A percentile compares a stretch with the other conserved stretches of the same genome.
phyloP scores from a whole-genome alignment of 2,329 filamentous ascomycete species.

The Claviceps africana region DNA sequence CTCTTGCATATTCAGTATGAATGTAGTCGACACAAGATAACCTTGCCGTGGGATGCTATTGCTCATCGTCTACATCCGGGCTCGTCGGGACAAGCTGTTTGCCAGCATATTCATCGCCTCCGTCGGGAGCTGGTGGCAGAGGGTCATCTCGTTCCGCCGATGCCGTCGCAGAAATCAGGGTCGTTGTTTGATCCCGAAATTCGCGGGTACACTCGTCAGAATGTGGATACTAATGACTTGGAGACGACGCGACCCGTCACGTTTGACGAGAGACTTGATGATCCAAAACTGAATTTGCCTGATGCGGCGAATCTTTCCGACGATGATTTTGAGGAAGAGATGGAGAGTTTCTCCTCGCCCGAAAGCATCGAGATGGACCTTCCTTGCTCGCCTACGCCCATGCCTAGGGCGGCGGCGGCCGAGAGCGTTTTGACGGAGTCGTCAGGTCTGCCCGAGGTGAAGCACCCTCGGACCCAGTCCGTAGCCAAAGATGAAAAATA shows the following conservation, averaged over 20 bases:
- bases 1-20: conserved; percentile 28
- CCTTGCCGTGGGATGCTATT: conserved; percentile 25
- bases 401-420: not conserved
- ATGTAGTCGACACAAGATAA: conserved; percentile 16
- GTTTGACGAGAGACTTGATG: conserved; percentile 19
- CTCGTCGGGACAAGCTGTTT: conserved; percentile 23
- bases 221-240: conserved; percentile 13
- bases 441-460: not conserved
- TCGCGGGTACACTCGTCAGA: conserved; percentile 20
- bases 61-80: conserved; percentile 28
- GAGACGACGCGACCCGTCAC: conserved; percentile 16
- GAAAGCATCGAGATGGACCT: not conserved
- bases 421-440: not conserved
- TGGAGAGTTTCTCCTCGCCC: conserved; percentile 2
- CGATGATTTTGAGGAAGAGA: conserved; percentile 3
- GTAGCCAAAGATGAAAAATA: not conserved
- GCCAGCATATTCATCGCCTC: conserved; percentile 23
- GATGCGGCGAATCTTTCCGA: conserved; percentile 6
- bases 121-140: conserved; percentile 21
- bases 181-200: conserved; percentile 13
- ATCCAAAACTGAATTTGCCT: conserved; percentile 18
- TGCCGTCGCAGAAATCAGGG: conserved; percentile 12
- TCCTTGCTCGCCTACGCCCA: conserved; percentile 7
- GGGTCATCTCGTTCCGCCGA: conserved; percentile 29
- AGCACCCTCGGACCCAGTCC: not conserved